Percentiles rank a stretch among this genome's conserved stretches.
phyloP scores from a whole-genome alignment of 2,329 filamentous ascomycete species.

The Hypoxylon sp. region DNA sequence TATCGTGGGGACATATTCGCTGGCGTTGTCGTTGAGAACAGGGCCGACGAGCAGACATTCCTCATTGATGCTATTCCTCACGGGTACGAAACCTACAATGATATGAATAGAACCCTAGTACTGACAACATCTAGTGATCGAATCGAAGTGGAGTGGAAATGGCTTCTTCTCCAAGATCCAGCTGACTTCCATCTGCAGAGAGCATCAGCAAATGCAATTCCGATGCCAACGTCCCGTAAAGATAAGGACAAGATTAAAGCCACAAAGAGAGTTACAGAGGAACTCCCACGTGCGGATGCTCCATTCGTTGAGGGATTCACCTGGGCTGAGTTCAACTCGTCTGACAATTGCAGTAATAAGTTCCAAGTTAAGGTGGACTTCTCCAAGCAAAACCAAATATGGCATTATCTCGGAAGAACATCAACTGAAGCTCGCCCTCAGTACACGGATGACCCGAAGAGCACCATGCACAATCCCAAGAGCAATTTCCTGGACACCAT shows the following conservation, averaged over 20 bases:
- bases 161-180: slow-evolving; percentile 76
- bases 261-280: slow-evolving; percentile 66
- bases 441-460: slow-evolving; percentile 80
- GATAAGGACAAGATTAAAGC: slow-evolving; percentile 74
- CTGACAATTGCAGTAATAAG: slow-evolving; percentile 64
- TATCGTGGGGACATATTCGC: slow-evolving; percentile 88
- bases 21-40: slow-evolving; percentile 85
- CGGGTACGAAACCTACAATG: slow-evolving; percentile 61
- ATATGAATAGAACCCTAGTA: slow-evolving; percentile 20
- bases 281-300: slow-evolving; percentile 71
- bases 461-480: slow-evolving; percentile 69
- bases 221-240: slow-evolving; percentile 70
- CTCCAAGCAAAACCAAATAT: slow-evolving; percentile 76
- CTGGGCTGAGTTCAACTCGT: slow-evolving; percentile 82
- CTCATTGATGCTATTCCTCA: slow-evolving; percentile 85
- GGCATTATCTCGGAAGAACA: slow-evolving; percentile 85
- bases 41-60: slow-evolving; percentile 75
- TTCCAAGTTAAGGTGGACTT: slow-evolving; percentile 76
- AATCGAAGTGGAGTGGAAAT: slow-evolving; percentile 85
- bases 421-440: slow-evolving; percentile 92
- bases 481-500: slow-evolving; percentile 78
- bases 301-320: slow-evolving; percentile 72
- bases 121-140: slow-evolving; percentile 68
- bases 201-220: slow-evolving; percentile 75
- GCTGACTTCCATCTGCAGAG: slow-evolving; percentile 77